These are phyloP conservation scores for Nicotiana undulata DNA, from an alignment of 257 asterid species.

Conservation along the genomic window DNA sequence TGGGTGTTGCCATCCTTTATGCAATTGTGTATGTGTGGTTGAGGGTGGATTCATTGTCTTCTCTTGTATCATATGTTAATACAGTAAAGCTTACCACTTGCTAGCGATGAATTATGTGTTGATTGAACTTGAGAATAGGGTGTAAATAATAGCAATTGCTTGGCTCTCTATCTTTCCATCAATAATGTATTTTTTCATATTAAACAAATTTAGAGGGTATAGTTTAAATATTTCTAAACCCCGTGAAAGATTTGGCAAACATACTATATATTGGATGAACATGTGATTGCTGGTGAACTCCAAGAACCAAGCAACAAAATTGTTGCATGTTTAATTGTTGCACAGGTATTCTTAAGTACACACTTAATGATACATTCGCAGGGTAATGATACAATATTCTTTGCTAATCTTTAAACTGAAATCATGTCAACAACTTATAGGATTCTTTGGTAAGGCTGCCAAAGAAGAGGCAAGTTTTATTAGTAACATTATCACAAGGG, in stretches of 20 bases:
- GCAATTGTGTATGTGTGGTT: too few relatives aligned
- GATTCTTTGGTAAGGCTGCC: too few relatives aligned
- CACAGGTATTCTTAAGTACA: too few relatives aligned
- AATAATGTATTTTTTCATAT: not conserved
- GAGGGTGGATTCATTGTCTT: not conserved
- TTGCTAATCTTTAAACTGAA: not conserved
- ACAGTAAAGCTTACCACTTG: not conserved
- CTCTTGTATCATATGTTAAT: not conserved
- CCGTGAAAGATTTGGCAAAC: conserved; percentile 37
- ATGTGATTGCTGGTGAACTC: conserved; percentile 91
- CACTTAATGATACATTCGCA: not conserved
- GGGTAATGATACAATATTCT: not conserved
- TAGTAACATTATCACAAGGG: conserved; percentile 60
- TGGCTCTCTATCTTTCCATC: not conserved
- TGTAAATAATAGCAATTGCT: not conserved
- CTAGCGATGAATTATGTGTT: not conserved
- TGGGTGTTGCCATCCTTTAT: too few relatives aligned
- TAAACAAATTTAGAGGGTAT: not conserved
- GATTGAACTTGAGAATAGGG: not conserved
- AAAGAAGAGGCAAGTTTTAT: conserved; percentile 88
- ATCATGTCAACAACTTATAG: too few relatives aligned
- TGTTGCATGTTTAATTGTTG: conserved; percentile 83
- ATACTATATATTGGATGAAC: conserved; percentile 83
- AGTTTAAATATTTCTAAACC: not conserved
- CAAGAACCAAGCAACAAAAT: conserved; percentile 96